These are phyloP conservation scores for Colletotrichum eremochloae DNA, from an alignment of 2,329 filamentous ascomycete species.

Conservation along the genomic window DNA sequence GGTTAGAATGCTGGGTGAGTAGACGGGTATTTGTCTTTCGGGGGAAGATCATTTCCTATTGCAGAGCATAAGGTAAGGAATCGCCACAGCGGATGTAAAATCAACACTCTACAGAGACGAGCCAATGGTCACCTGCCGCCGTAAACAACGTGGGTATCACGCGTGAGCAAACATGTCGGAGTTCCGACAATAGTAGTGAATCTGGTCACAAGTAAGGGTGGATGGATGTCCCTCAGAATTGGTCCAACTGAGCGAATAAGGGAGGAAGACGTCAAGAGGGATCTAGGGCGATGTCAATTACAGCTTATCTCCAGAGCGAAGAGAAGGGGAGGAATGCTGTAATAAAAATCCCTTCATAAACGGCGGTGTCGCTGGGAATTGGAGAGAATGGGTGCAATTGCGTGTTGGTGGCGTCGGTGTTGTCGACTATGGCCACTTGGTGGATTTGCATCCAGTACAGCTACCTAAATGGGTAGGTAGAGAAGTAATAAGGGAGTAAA, in stretches of 20 bases:
- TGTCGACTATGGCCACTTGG: background rate
- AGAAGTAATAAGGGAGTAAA: background rate
- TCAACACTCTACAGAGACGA: background rate
- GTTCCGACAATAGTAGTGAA: background rate
- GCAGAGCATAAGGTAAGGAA: background rate
- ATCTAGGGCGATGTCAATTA: background rate
- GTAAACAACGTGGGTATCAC: background rate
- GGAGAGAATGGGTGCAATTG: background rate
- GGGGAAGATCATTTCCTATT: background rate
- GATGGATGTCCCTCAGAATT: background rate
- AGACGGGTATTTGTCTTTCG: background rate
- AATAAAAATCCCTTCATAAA: background rate
- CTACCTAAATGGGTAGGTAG: background rate
- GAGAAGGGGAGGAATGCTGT: background rate
- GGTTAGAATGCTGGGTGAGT: background rate
- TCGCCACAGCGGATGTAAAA: background rate
- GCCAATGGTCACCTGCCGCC: constrained; percentile 8
- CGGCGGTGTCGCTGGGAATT: background rate
- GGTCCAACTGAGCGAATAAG: background rate
- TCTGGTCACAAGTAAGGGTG: background rate
- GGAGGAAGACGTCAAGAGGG: background rate
- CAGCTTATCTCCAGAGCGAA: background rate
- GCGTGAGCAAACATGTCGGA: background rate
- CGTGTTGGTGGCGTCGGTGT: background rate
- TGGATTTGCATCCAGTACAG: background rate